Base-by-base conservation (phyloP, 2,329 filamentous ascomycete species). In the Talaromyces sp. region DNA sequence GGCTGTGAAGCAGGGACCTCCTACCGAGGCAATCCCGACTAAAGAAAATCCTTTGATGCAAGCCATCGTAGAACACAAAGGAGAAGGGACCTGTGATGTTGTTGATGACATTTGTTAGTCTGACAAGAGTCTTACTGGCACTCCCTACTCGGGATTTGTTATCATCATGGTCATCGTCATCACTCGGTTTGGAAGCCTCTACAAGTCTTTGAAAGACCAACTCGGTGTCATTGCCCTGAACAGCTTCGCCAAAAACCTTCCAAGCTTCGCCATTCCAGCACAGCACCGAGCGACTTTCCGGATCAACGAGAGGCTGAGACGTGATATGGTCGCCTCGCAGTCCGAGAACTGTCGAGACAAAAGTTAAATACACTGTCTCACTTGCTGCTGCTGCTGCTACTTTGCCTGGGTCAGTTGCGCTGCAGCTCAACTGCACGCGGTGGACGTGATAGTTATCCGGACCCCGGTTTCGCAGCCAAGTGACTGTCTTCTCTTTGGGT, bases 221-320 rank as follows among this genome's bases (percentile, higher is more conserved):
- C 68, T 89, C 83, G 3, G 90, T 90, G 75, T 99, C 95, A 71
- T 96, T 97, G 61, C 87, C 90, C 40, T 69, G 63, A 5, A 96
- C 80, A 1, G 74, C 69, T 9, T 82, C 68, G 36, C 82, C 82
- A 8, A 76, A 77, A 56, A 96, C 82, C 61, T 84, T 88, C 95
- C 95, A 99, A 1, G 92, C 94, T 73, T 99, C 95, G 51, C 95
- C 95, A 71, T 99, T 99, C 95, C 95, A 99, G 82, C 94, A 97
- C 2, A 99, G 81, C 0, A 91, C 80, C 0, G 89, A 91, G 4
- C 82, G 81, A 0, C 82, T 83, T 0, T 68, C 65, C 2, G 71
- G 42, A 66, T 89, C 84, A 50, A 83, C 74, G 4, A 96, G 83
- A 1, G 95, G 95, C 73, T 98, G 95, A 36, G 78, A 73, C 6